These are phyloP conservation scores for Penicillium sumatraense DNA, from an alignment of 2,329 filamentous ascomycete species.

Conservation along the genomic window DNA sequence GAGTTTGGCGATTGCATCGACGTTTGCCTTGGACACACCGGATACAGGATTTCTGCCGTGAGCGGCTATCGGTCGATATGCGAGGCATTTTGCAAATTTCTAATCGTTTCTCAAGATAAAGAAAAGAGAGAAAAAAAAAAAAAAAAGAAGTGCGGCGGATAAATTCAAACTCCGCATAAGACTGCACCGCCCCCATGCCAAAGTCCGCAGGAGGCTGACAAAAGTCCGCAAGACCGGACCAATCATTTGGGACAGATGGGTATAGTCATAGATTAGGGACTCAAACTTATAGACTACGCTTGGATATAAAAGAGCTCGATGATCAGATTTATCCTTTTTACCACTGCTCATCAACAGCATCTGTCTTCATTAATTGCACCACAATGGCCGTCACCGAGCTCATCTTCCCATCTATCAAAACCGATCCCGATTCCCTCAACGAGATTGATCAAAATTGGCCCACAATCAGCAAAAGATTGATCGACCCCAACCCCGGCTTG, in stretches of 20 bases:
- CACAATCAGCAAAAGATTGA: slow-evolving; percentile 3
- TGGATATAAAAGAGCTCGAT: not conserved
- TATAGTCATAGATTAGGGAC: not conserved
- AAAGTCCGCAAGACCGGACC: too few species aligned
- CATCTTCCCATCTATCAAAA: slow-evolving; percentile 9
- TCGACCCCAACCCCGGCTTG: slow-evolving; percentile 12
- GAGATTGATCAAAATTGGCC: slow-evolving; percentile 9
- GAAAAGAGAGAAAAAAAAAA: not conserved
- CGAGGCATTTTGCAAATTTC: slow-evolving; percentile 4
- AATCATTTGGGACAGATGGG: not conserved
- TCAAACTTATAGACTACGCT: not conserved
- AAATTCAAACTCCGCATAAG: not conserved
- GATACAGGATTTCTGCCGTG: slow-evolving; percentile 20
- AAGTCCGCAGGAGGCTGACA: not conserved
- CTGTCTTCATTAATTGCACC: not conserved
- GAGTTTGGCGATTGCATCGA: slow-evolving; percentile 19
- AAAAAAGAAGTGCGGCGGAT: not conserved
- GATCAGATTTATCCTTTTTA: not conserved
- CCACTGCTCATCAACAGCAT: not conserved
- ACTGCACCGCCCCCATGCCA: not conserved
- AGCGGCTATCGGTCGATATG: not conserved
- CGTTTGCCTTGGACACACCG: slow-evolving; percentile 18
- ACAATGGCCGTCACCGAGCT: slow-evolving; percentile 18
- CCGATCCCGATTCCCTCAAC: slow-evolving; percentile 7
- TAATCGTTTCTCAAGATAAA: not conserved